Conservation (phyloP, 805 yeast genomes). For the Kregervanrija delftensis region DNA sequence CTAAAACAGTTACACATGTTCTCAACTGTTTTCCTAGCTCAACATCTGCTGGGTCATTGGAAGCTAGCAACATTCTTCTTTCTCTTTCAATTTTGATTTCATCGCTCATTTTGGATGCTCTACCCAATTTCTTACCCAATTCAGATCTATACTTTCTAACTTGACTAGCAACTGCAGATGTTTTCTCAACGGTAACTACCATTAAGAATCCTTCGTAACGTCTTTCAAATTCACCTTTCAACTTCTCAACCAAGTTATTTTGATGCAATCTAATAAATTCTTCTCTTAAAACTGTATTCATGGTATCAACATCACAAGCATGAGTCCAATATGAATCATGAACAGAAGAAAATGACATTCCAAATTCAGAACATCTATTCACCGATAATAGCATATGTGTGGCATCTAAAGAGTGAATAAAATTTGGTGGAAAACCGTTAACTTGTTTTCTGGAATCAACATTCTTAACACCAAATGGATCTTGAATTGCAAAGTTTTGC, state of each 20-base stretch:
- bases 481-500: constrained; percentile 80
- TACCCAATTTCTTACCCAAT: constrained; percentile 42
- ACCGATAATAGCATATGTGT: constrained; percentile 95
- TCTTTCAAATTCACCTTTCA: constrained; percentile 72
- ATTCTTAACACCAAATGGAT: constrained; percentile 77
- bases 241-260: constrained; percentile 60
- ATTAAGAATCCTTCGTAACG: constrained; percentile 72
- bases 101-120: constrained; percentile 57
- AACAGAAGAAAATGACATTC: constrained; percentile 82
- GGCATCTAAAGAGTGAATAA: constrained; percentile 91
- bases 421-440: constrained; percentile 94
- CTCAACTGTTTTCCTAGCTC: constrained; percentile 46
- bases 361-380: constrained; percentile 56
- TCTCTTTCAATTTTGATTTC: constrained; percentile 66
- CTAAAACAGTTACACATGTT: constrained; percentile 62
- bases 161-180: constrained; percentile 42
- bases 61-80: constrained; percentile 48
- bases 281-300: constrained; percentile 68
- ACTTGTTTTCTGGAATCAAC: constrained; percentile 87
- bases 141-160: constrained; percentile 44
- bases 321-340: constrained; percentile 99
- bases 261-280: constrained; percentile 75
- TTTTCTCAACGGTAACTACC: constrained; percentile 46
- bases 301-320: constrained; percentile 68
- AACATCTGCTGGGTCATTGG: constrained; percentile 44